These are phyloP conservation scores for Musa itinerans DNA, from an alignment of 176 grass and related monocot genomes.

Conservation along the genomic window DNA sequence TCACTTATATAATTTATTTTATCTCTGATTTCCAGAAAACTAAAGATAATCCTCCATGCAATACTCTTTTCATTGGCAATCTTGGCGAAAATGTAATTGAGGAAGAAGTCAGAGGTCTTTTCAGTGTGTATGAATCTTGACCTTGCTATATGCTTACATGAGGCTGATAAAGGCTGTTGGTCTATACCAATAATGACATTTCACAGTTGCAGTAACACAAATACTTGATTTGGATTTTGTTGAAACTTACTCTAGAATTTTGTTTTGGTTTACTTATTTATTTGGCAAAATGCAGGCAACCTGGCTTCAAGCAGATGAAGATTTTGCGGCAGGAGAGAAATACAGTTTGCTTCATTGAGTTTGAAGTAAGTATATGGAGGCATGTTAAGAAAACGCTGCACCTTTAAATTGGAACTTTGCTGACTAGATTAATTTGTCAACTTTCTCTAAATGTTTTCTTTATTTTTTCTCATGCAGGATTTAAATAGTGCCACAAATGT, in stretches of 20 bases:
- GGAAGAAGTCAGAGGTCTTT: conserved; percentile 82
- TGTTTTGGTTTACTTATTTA: no score
- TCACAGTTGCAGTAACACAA: no score
- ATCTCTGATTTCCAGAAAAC: conserved; percentile 66
- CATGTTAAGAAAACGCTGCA: neutral
- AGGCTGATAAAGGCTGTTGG: neutral
- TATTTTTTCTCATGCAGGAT: conserved; percentile 44
- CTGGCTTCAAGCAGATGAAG: conserved; percentile 98
- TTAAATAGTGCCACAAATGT: conserved; percentile 56
- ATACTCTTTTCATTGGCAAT: conserved; percentile 98
- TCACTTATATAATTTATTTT: neutral
- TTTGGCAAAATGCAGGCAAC: conserved; percentile 48
- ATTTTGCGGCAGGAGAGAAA: conserved; percentile 90
- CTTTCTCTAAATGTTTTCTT: conserved; percentile 1
- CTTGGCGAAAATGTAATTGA: conserved; percentile 96
- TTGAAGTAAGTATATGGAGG: conserved; percentile 43
- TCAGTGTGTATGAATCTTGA: conserved; percentile 67
- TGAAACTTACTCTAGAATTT: no score
- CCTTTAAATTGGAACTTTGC: neutral
- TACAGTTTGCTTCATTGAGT: conserved; percentile 99
- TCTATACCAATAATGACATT: neutral
- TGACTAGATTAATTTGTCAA: no score
- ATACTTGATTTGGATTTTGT: no score
- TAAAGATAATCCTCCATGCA: conserved; percentile 98
- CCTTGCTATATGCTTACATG: neutral